Percentiles rank a stretch among this genome's conserved stretches.
These are phyloP conservation scores for Fraxinus anomala DNA, from an alignment of 257 asterid species.

Conservation along the genomic window DNA sequence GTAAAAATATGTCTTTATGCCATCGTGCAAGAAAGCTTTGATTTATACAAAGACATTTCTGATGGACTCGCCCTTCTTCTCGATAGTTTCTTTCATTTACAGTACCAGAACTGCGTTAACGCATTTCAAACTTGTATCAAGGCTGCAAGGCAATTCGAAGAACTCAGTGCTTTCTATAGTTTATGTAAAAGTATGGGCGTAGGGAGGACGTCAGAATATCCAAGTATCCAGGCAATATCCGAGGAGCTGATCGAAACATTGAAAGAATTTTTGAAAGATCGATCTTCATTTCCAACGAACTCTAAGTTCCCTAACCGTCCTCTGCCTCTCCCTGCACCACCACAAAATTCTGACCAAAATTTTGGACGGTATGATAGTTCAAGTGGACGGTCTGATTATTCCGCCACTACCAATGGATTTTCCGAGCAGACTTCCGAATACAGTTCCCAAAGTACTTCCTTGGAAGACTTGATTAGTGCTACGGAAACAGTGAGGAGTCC, in stretches of 20 bases:
- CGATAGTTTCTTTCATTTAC: conserved; percentile 69
- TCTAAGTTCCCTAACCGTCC: conserved; percentile 33
- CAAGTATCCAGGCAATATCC: conserved; percentile 57
- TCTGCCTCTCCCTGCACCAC: conserved; percentile 32
- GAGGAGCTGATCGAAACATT: conserved; percentile 71
- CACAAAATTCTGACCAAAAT: conserved; percentile 15
- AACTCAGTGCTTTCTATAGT: conserved; percentile 55
- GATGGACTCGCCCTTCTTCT: conserved; percentile 69
- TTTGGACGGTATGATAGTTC: conserved; percentile 34
- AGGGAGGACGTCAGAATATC: conserved; percentile 73
- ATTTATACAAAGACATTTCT: conserved; percentile 67
- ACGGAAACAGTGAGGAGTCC: conserved; percentile 50
- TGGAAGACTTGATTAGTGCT: conserved; percentile 72
- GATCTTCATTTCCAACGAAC: conserved; percentile 61
- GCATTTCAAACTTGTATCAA: conserved; percentile 74
- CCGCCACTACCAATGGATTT: conserved; percentile 39
- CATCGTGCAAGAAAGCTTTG: conserved; percentile 74
- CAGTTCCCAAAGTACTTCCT: conserved; percentile 56
- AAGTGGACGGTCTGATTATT: conserved; percentile 55
- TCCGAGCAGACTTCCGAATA: conserved; percentile 30
- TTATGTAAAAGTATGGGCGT: conserved; percentile 64
- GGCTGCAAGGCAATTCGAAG: conserved; percentile 68
- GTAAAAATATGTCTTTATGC: conserved; percentile 62
- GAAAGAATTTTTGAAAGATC: conserved; percentile 74
- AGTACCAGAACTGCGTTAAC: conserved; percentile 58